Conservation (phyloP, 139 green algal species). For the Coccomyxa sp. region DNA sequence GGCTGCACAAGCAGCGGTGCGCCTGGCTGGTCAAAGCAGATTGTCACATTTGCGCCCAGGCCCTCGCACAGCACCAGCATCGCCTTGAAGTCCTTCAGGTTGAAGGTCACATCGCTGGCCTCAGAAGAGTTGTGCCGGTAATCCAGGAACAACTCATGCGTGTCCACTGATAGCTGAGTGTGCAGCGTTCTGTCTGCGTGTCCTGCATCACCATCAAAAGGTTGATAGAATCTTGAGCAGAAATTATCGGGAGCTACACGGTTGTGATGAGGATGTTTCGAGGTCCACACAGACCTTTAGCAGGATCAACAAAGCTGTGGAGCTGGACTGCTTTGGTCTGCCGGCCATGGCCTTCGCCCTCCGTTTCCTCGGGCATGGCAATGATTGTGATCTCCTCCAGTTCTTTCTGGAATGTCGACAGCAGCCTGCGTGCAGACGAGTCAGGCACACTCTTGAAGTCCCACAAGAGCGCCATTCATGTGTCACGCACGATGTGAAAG, state of each 20-base stretch:
- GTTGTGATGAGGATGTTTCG: no score
- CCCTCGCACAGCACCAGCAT: constrained; percentile 57
- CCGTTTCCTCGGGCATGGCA: constrained; percentile 28
- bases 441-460: neutral
- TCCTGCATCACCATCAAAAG: constrained; percentile 18
- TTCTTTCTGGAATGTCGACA: constrained; percentile 61
- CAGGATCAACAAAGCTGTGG: constrained; percentile 61
- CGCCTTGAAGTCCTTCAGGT: constrained; percentile 67
- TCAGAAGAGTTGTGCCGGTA: constrained; percentile 40
- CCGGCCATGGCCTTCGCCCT: neutral
- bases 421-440: constrained; percentile 35
- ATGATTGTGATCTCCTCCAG: constrained; percentile 73
- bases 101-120: constrained; percentile 62
- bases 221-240: neutral
- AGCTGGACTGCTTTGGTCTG: constrained; percentile 37
- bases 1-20: constrained; percentile 54
- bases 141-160: constrained; percentile 45
- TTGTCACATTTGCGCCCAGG: constrained; percentile 32
- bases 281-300: constrained; percentile 35
- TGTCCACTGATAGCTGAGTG: constrained; percentile 57
- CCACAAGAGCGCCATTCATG: neutral
- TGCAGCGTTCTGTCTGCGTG: constrained; percentile 40
- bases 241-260: neutral
- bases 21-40: constrained; percentile 52
- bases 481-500: neutral